Conservation (phyloP, 129 eudicot species). For the Tagetes erecta region DNA sequence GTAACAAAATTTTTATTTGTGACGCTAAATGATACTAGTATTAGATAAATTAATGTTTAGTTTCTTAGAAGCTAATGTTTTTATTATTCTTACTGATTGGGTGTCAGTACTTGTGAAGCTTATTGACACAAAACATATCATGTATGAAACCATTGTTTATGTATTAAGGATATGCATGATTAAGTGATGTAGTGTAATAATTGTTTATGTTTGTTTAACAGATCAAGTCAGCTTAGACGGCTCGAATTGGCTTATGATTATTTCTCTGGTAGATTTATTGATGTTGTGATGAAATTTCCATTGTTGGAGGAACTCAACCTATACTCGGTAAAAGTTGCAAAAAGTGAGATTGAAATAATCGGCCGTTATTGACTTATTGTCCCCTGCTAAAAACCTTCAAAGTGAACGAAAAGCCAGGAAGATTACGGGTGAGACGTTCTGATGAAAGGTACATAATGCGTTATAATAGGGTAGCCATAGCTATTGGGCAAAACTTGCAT, state of each 20-base stretch:
- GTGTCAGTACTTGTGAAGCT: too few relatives aligned
- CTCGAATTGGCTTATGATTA: background rate
- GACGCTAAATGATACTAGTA: too few relatives aligned
- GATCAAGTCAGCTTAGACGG: background rate
- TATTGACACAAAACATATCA: background rate
- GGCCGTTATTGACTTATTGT: background rate
- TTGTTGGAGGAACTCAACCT: background rate
- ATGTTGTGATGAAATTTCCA: constrained; percentile 14
- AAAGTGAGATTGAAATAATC: background rate
- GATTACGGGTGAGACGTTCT: background rate
- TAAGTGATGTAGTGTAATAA: background rate
- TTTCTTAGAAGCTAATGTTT: too few relatives aligned
- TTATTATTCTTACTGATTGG: too few relatives aligned
- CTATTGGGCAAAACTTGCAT: background rate
- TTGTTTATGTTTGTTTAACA: background rate
- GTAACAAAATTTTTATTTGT: too few relatives aligned
- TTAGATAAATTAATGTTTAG: too few relatives aligned
- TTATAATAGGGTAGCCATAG: background rate
- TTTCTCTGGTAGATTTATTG: background rate
- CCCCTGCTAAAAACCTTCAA: background rate
- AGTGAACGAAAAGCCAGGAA: background rate
- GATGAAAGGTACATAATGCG: background rate
- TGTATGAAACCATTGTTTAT: background rate
- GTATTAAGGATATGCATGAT: background rate
- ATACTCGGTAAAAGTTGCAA: background rate